Evolutionary conservation across 2,329 filamentous ascomycete genomes (phyloP).

Genomic region (Ilyonectria robusta): DNA sequence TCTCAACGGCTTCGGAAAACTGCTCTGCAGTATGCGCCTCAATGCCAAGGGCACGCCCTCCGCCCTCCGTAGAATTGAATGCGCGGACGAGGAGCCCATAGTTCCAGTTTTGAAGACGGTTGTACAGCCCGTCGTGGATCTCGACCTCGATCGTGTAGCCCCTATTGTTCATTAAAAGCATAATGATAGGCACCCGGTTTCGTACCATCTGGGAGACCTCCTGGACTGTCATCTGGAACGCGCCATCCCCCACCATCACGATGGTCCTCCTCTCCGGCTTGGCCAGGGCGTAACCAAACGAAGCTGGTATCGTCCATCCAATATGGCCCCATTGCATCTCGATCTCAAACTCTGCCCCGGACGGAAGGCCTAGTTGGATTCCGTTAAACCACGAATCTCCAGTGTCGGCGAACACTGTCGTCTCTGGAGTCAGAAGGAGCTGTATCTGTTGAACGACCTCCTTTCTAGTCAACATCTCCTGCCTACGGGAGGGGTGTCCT

Average conservation of each 20-base stretch:
- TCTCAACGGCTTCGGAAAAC: slow-evolving; percentile 12
- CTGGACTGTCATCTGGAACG: slow-evolving; percentile 34
- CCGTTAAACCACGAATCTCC: no score
- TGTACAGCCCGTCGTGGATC: slow-evolving; percentile 54
- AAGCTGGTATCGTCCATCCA: slow-evolving; percentile 31
- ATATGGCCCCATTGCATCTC: slow-evolving; percentile 36
- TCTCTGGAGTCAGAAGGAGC: no score
- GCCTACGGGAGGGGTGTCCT: no score
- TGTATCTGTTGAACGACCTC: no score
- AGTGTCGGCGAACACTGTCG: no score
- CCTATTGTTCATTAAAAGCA: slow-evolving; percentile 46
- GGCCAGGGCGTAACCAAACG: slow-evolving; percentile 36
- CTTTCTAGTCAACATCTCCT: no score
- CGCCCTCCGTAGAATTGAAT: slow-evolving; percentile 22
- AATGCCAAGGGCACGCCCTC: slow-evolving; percentile 23
- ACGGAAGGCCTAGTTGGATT: no score
- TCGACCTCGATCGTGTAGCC: slow-evolving; percentile 57
- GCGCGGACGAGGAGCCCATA: slow-evolving; percentile 50
- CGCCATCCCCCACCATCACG: slow-evolving; percentile 31
- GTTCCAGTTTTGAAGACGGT: slow-evolving; percentile 52
- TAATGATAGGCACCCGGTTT: slow-evolving; percentile 26
- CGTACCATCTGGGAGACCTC: slow-evolving; percentile 36
- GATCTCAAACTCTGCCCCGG: no score
- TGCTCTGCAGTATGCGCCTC: slow-evolving; percentile 14
- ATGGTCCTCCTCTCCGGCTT: slow-evolving; percentile 19